Conservation (phyloP, 805 yeast genomes). For the Ogataea trehalophila region DNA sequence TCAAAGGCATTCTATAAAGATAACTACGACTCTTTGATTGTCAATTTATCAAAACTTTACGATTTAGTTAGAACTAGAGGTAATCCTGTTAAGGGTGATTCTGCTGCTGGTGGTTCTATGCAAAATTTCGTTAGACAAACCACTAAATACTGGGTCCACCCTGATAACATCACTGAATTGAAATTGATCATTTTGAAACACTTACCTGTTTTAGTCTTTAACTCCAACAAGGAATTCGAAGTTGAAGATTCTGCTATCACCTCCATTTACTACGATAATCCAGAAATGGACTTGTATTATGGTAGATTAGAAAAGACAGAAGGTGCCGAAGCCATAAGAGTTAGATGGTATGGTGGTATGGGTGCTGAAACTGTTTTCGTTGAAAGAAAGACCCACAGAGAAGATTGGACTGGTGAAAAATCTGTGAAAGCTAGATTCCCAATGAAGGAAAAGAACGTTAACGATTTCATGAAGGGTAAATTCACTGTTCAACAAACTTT, state of each 20-base stretch:
- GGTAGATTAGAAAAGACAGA: constrained; percentile 95
- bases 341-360: constrained; percentile 99
- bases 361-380: constrained; percentile 85
- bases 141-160: constrained; percentile 98
- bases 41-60: constrained; percentile 81
- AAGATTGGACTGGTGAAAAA: constrained; percentile 99
- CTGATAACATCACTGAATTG: constrained; percentile 94
- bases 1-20: constrained; percentile 95
- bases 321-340: constrained; percentile 97
- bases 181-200: constrained; percentile 90
- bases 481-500: constrained; percentile 86
- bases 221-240: constrained; percentile 93
- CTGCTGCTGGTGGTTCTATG: constrained; percentile 96
- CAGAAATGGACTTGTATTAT: constrained; percentile 82
- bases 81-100: constrained; percentile 90
- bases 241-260: constrained; percentile 94
- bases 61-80: constrained; percentile 95
- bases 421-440: constrained; percentile 98
- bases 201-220: constrained; percentile 94
- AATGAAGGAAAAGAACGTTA: constrained; percentile 85
- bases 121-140: constrained; percentile 98
- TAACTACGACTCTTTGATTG: constrained; percentile 84
- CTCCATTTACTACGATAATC: constrained; percentile 91
- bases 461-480: constrained; percentile 75
- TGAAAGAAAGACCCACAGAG: constrained; percentile 97